Evolutionary conservation across 768 basidiomycete genomes (phyloP).

Genomic region (Lactarius deliciosus): DNA sequence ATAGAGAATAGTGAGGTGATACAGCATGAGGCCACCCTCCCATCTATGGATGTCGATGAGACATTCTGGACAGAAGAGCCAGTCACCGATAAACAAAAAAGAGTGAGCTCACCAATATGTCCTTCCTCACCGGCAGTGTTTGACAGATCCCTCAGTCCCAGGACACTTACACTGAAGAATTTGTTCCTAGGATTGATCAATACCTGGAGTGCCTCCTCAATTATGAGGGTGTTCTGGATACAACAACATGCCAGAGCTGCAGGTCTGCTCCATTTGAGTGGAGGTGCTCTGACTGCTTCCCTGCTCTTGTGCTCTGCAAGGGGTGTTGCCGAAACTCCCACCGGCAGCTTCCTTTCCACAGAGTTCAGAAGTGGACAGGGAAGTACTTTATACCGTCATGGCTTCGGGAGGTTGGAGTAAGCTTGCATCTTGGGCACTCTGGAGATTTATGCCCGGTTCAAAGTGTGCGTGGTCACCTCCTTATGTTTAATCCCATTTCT

Average conservation of each 20-base stretch:
- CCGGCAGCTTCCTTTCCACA: constrained; percentile 8
- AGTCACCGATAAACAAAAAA: background rate
- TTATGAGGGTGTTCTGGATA: background rate
- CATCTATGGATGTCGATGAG: background rate
- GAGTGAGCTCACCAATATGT: background rate
- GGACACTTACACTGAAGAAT: background rate
- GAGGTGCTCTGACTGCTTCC: constrained; percentile 3
- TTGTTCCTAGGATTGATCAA: background rate
- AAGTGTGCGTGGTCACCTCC: too few relatives aligned
- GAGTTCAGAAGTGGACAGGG: constrained; percentile 7
- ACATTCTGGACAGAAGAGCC: background rate
- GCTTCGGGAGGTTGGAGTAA: constrained; percentile 5
- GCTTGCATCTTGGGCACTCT: constrained; percentile 9
- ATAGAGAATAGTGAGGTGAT: background rate
- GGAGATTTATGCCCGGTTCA: background rate
- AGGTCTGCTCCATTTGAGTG: background rate
- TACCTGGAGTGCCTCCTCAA: background rate
- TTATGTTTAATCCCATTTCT: background rate
- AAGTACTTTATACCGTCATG: constrained; percentile 9
- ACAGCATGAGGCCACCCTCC: background rate
- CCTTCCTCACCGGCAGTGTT: background rate
- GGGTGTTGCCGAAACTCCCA: constrained; percentile 1
- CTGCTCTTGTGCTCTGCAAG: constrained; percentile 2
- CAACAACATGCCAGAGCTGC: background rate
- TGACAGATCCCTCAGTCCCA: background rate